Evolutionary conservation across 495 filamentous ascomycete genomes (phyloP).

Genomic region (Penicillium nucicola): DNA sequence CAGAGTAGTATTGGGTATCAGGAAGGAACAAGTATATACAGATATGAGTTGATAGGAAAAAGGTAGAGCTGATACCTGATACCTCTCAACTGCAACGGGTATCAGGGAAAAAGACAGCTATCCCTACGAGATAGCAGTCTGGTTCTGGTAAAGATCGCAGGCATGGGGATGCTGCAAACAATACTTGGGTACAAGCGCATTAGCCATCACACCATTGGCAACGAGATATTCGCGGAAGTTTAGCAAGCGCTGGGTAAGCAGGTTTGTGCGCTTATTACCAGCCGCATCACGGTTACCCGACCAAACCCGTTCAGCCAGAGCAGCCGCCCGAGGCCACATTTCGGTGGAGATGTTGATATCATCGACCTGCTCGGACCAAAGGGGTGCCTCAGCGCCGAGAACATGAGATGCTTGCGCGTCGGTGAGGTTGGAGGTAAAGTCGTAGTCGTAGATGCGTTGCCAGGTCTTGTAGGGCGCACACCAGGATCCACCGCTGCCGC

Average conservation of each 20-base stretch:
- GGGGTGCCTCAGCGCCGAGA: slow-evolving; percentile 47
- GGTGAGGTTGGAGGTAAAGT: slow-evolving; percentile 52
- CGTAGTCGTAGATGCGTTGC: slow-evolving; percentile 60
- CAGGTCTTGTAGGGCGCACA: slow-evolving; percentile 59
- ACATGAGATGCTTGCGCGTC: slow-evolving; percentile 40
- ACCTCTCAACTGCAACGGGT: no score
- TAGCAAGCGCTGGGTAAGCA: slow-evolving; percentile 51
- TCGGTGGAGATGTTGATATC: slow-evolving; percentile 44
- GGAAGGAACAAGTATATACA: slow-evolving; percentile 1
- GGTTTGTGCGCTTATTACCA: slow-evolving; percentile 48
- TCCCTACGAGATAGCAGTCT: slow-evolving; percentile 33
- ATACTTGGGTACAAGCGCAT: slow-evolving; percentile 50
- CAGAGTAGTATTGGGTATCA: slow-evolving; percentile 13
- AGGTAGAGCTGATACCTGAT: no score
- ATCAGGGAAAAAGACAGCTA: neutral
- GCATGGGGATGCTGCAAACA: slow-evolving; percentile 55
- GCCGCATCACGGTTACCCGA: slow-evolving; percentile 48
- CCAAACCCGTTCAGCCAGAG: slow-evolving; percentile 53
- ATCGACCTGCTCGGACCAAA: slow-evolving; percentile 57
- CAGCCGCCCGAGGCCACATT: slow-evolving; percentile 56
- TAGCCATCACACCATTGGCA: slow-evolving; percentile 49
- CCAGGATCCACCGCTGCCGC: slow-evolving; percentile 53
- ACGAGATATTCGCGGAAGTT: slow-evolving; percentile 59
- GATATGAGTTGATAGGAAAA: neutral
- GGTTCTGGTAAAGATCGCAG: slow-evolving; percentile 51